Percentiles rank a stretch among this genome's conserved stretches.
Evolutionary conservation across 2,329 filamentous ascomycete genomes (phyloP).

Genomic region (Furcasterigmium sp.): DNA sequence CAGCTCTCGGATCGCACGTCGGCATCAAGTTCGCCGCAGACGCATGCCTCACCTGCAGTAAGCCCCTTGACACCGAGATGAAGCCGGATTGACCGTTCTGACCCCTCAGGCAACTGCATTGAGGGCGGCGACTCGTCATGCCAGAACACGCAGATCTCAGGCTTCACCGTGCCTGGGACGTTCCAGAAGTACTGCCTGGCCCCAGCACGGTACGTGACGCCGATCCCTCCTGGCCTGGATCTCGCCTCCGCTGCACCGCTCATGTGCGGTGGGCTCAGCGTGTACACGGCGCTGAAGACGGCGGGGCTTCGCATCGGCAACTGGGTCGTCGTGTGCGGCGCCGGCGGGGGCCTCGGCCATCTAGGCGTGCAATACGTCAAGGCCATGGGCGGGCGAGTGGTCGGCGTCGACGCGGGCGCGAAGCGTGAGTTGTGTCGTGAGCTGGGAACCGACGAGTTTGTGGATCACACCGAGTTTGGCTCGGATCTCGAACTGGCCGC

Average conservation of each 20-base stretch:
- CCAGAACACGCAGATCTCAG: constrained; percentile 14
- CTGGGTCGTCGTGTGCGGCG: constrained; percentile 22
- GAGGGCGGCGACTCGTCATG: constrained; percentile 16
- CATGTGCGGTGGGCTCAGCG: constrained; percentile 62
- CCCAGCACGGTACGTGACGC: constrained; percentile 34
- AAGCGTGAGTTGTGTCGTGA: constrained; percentile 17
- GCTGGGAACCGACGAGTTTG: constrained; percentile 18
- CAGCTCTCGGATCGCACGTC: constrained; percentile 11
- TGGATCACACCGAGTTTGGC: constrained; percentile 16
- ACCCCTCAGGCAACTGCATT: constrained; percentile 11
- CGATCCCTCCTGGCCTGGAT: constrained; percentile 29
- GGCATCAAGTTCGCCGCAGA: constrained; percentile 16
- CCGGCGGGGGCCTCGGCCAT: constrained; percentile 22
- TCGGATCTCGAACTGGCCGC: constrained; percentile 5
- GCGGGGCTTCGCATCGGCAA: constrained; percentile 15
- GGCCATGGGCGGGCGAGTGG: constrained; percentile 19
- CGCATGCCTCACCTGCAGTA: constrained; percentile 15
- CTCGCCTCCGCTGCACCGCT: constrained; percentile 47
- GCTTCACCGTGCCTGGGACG: constrained; percentile 18
- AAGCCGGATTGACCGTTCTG: background rate
- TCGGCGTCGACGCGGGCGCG: constrained; percentile 19
- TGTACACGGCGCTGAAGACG: constrained; percentile 49
- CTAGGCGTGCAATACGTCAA: constrained; percentile 23
- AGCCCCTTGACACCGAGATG: background rate
- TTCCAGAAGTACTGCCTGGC: constrained; percentile 17